Base-by-base conservation (phyloP, 2,329 filamentous ascomycete species). In the Myriosclerotinia scirpicola region DNA sequence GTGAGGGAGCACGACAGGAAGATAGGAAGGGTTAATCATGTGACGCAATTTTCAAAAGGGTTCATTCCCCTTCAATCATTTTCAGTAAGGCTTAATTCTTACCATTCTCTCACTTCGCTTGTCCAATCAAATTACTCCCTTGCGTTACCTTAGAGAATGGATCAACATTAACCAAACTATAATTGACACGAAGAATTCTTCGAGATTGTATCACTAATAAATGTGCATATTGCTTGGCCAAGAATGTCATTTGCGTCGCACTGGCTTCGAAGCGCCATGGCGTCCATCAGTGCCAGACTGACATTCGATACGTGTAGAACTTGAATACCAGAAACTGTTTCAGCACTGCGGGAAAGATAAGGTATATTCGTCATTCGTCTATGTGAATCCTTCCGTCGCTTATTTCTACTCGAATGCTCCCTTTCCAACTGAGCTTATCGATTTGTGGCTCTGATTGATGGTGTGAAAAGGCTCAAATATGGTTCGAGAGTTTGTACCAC, bases 11-110 rank as follows among this genome's bases (percentile, higher is more conserved):
- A 56, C 53, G 48, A 66, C 64, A 66, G 64, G 34, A 69, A 59
- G 60, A 66, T 50, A 69, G 60, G 34, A 54, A 68, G 52, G 26
- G 44, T 44, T 66, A 54, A 69, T 72, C 69, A 67, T 68, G 70
- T 69, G 66, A 67, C 61, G 14, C 3, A 67, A 60, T 65, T 22
- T 52, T 61, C 22, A 15, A 36, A 46, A 1, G 5, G 15, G 46
- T 36, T 44, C 20, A 50, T 59, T 20, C 22, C 30, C 42, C 54
- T 66, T 61, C 44, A 34, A 66, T 54, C 9, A 20, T 38, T 61
- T 46, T 55, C 36, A 53, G 62, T 3, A 65, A 65, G 62, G 62
- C 54, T 46, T 61, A 38, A 20, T 38, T 34, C 42, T 50, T 46
- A 7, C 36, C 38, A 20, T 36, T 61, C 52, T 12, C n/a, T 61